phyloP scores from a whole-genome alignment of 768 basidiomycete species.

The Calocera cornea region DNA sequence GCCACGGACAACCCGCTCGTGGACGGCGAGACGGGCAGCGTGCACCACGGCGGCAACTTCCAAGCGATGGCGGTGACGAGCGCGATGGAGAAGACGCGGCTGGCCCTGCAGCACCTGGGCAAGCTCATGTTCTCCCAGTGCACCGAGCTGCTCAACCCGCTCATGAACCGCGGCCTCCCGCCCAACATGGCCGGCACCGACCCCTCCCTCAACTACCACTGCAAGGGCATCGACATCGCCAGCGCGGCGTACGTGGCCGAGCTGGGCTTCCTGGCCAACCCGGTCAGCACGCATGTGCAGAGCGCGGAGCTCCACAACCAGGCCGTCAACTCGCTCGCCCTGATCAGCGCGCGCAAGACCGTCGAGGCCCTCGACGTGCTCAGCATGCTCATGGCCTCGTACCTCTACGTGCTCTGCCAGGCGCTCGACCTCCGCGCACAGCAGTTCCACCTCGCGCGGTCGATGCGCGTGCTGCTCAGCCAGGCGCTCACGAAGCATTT shows the following conservation, averaged over 20 bases:
- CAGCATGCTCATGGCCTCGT: constrained; percentile 57
- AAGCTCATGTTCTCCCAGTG: constrained; percentile 53
- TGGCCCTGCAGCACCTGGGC: constrained; percentile 55
- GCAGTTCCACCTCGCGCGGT: constrained; percentile 24
- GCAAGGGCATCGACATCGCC: constrained; percentile 75
- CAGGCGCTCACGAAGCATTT: constrained; percentile 38
- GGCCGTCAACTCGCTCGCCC: constrained; percentile 74
- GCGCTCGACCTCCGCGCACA: constrained; percentile 74
- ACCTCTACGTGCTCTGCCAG: constrained; percentile 66
- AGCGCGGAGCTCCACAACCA: constrained; percentile 89
- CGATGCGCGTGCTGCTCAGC: constrained; percentile 34
- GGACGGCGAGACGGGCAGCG: constrained; percentile 46
- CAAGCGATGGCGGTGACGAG: constrained; percentile 78
- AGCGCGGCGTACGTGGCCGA: constrained; percentile 70
- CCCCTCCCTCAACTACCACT: constrained; percentile 68
- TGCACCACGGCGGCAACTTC: constrained; percentile 82
- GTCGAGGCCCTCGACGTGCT: constrained; percentile 65
- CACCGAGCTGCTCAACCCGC: constrained; percentile 65
- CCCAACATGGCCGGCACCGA: constrained; percentile 68
- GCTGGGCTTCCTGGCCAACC: constrained; percentile 68
- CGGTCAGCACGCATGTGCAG: constrained; percentile 72
- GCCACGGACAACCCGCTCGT: constrained; percentile 82
- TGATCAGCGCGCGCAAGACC: constrained; percentile 72
- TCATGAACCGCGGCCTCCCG: constrained; percentile 72
- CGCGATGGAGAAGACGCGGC: constrained; percentile 76